phyloP scores from a whole-genome alignment of 2,329 filamentous ascomycete species.

The Elsinoe necatrix region DNA sequence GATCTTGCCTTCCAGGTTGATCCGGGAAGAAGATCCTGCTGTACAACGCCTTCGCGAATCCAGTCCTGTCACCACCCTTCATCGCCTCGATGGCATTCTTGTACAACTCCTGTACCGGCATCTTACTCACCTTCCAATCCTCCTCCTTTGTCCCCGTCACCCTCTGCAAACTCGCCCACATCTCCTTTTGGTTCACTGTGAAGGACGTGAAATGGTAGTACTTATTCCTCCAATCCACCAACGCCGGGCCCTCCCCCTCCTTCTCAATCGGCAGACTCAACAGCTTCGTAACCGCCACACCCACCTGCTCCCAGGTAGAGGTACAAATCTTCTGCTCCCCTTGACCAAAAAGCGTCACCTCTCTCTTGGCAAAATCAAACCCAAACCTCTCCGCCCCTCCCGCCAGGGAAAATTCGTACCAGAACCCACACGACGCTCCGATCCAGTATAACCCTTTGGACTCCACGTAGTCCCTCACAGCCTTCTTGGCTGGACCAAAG shows the following conservation, averaged over 20 bases:
- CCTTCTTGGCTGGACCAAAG: conserved; percentile 18
- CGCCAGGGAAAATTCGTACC: conserved; percentile 27
- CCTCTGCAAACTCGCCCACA: conserved; percentile 30
- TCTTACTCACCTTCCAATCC: conserved; percentile 31
- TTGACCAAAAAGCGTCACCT: conserved; percentile 24
- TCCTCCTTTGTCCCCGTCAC: conserved; percentile 28
- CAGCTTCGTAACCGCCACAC: conserved; percentile 27
- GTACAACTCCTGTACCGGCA: conserved; percentile 35
- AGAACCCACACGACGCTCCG: conserved; percentile 26
- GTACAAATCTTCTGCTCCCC: conserved; percentile 28
- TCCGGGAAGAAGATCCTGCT: conserved; percentile 41
- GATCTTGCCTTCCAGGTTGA: conserved; percentile 30
- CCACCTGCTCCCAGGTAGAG: conserved; percentile 28
- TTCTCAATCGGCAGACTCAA: conserved; percentile 27
- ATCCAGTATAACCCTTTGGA: conserved; percentile 25
- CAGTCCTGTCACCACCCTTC: conserved; percentile 35
- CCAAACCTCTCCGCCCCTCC: conserved; percentile 23
- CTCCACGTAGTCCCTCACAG: conserved; percentile 22
- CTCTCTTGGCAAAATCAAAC: conserved; percentile 24
- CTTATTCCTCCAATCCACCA: conserved; percentile 28
- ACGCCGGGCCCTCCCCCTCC: conserved; percentile 18
- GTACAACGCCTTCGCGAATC: conserved; percentile 47
- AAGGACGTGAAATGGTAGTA: conserved; percentile 33
- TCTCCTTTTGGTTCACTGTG: conserved; percentile 29
- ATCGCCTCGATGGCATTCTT: conserved; percentile 40